Percentiles rank a stretch among this genome's conserved stretches.
These are phyloP conservation scores for Naegleria gruberi DNA, from an alignment of 208 protist species.

Conservation along the genomic window DNA sequence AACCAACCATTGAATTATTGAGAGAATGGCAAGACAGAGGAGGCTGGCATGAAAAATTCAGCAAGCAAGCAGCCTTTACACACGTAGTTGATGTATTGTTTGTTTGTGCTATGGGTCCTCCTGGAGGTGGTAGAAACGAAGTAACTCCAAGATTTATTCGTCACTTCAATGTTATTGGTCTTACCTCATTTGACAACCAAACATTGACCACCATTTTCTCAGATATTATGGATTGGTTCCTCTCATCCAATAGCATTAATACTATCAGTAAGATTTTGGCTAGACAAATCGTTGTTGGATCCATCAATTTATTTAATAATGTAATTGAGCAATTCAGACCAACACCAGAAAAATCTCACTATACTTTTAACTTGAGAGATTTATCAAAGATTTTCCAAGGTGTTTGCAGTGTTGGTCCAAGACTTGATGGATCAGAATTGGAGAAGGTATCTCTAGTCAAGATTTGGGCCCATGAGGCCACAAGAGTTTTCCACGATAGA, in stretches of 20 bases:
- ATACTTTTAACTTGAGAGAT: slow-evolving; percentile 96
- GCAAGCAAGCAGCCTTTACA: slow-evolving; percentile 72
- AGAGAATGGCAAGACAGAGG: slow-evolving; percentile 88
- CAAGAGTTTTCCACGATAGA: slow-evolving; percentile 85
- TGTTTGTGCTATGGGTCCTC: slow-evolving; percentile 83
- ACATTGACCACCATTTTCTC: slow-evolving; percentile 83
- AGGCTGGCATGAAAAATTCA: slow-evolving; percentile 89
- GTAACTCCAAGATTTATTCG: slow-evolving; percentile 83
- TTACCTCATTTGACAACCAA: slow-evolving; percentile 73
- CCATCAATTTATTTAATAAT: slow-evolving; percentile 80
- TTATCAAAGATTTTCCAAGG: slow-evolving; percentile 79
- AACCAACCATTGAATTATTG: slow-evolving; percentile 90
- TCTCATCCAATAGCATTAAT: slow-evolving; percentile 59
- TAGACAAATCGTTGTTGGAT: slow-evolving; percentile 62
- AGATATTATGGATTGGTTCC: slow-evolving; percentile 74
- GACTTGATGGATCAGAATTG: slow-evolving; percentile 44
- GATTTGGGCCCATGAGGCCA: slow-evolving; percentile 88
- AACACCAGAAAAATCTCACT: slow-evolving; percentile 93
- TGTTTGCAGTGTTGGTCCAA: slow-evolving; percentile 63
- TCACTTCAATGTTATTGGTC: slow-evolving; percentile 83
- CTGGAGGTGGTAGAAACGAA: slow-evolving; percentile 83
- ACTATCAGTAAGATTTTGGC: slow-evolving; percentile 46
- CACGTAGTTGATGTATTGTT: slow-evolving; percentile 76
- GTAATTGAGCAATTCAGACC: slow-evolving; percentile 82
- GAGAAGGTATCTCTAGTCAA: slow-evolving; percentile 57